phyloP scores from a whole-genome alignment of 306 rosid genomes.

The Alnus rubra region DNA sequence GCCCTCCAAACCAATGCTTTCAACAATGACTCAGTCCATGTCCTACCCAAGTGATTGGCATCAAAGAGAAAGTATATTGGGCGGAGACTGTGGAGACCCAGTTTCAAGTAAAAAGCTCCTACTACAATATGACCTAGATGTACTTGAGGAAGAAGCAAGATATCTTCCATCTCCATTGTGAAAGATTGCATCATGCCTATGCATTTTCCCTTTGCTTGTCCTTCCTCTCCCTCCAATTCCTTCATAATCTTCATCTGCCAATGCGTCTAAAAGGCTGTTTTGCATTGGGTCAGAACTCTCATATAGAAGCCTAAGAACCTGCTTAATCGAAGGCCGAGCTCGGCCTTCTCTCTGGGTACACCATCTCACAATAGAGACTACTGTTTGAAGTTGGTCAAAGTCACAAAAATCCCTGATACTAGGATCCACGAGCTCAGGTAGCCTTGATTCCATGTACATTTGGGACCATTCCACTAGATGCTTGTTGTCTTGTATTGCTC shows the following conservation, averaged over 20 bases:
- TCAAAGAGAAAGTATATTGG: constrained; percentile 57
- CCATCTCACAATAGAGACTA: constrained; percentile 75
- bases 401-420: constrained; percentile 64
- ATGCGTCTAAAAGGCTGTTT: constrained; percentile 60
- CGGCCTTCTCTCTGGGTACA: constrained; percentile 93
- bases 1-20: neutral
- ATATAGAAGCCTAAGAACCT: constrained; percentile 85
- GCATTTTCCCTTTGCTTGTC: constrained; percentile 68
- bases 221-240: constrained; percentile 63
- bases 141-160: constrained; percentile 96
- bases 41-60: constrained; percentile 6
- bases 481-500: constrained; percentile 75
- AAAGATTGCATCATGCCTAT: constrained; percentile 51
- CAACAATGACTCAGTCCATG: constrained; percentile 7
- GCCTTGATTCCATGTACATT: constrained; percentile 57
- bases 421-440: constrained; percentile 77
- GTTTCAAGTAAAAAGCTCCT: constrained; percentile 90
- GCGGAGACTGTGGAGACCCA: constrained; percentile 83
- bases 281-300: constrained; percentile 93
- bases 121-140: constrained; percentile 93
- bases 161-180: constrained; percentile 85
- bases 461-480: constrained; percentile 94
- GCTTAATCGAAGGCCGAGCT: constrained; percentile 84
- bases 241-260: constrained; percentile 62
- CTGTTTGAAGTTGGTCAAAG: constrained; percentile 79